phyloP scores from a whole-genome alignment of 2,329 filamentous ascomycete species.

The Didymella keratinophila region DNA sequence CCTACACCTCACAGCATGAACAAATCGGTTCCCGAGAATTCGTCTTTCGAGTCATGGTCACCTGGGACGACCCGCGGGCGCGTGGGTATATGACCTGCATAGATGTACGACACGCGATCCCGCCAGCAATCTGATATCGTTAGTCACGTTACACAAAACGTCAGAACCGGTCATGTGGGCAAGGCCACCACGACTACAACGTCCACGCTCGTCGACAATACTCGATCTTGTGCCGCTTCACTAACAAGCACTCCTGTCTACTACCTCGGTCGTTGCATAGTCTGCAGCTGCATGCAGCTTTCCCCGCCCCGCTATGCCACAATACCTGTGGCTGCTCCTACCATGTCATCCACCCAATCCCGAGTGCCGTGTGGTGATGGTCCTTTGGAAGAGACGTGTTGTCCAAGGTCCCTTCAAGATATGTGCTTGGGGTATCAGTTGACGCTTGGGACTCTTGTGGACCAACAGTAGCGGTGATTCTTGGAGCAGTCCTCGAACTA shows the following conservation, averaged over 20 bases:
- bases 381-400: background rate
- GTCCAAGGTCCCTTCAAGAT: background rate
- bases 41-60: background rate
- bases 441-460: background rate
- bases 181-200: background rate
- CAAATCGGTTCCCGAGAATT: background rate
- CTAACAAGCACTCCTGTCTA: background rate
- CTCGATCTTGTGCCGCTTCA: background rate
- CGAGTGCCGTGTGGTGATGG: background rate
- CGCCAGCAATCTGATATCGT: background rate
- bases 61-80: background rate
- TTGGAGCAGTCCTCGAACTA: too few relatives aligned
- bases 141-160: background rate
- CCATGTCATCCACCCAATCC: too few relatives aligned
- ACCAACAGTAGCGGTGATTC: background rate
- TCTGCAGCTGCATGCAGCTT: background rate
- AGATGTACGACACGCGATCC: background rate
- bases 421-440: background rate
- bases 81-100: background rate
- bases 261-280: background rate
- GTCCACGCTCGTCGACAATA: background rate
- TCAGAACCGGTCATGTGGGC: background rate
- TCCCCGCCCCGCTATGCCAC: background rate
- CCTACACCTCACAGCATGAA: background rate
- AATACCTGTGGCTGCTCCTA: background rate